Base-by-base conservation (phyloP, 352 stramenopile genomes). In the Pilasporangium apinafurcum region DNA sequence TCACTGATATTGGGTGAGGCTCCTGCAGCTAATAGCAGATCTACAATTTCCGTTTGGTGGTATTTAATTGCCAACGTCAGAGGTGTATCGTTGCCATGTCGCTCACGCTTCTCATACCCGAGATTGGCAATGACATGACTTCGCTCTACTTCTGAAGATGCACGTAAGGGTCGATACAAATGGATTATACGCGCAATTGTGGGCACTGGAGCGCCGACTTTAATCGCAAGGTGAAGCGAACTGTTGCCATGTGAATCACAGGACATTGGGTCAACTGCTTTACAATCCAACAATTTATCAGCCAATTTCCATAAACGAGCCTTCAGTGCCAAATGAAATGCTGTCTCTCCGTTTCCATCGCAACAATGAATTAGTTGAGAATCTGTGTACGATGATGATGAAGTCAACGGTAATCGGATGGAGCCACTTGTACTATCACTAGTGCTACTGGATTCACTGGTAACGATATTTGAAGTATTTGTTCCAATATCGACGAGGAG, bases 301-400 rank as follows among this genome's bases (percentile, higher is more conserved):
- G 83, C 68, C n/a, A 86, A 48, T 4, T 54, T 59, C 78, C 78
- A 91, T 42, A 88, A 62, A n/a, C 40, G 58, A 8, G 66, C 61
- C 40, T 68, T 66, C 25, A 91, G 51, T 5, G 78, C 75, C 29
- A 86, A 52, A 42, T 87, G 78, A 2, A 83, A 51, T 10, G 81
- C 62, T 1, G 68, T 58, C 18, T 86, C 70, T 9, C 73, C 70
- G 10, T 53, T 56, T 3, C 50, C 56, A 34, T 87, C 74, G 42
- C 61, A 68, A 22, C 63, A 57, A 41, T 79, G 59, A 3, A 80
- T 41, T 13, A 65, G 43, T 31, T 68, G 55, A 22, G 59, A 54
- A 33, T 74, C 44, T 27, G 43, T 43, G 12, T 28, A 51, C 9
- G 57, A 43, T 13, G 22, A 34, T 13, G 44, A 41, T 5, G 37